phyloP scores from a whole-genome alignment of 2,329 filamentous ascomycete genomes.

The Trichoderma sp. region DNA sequence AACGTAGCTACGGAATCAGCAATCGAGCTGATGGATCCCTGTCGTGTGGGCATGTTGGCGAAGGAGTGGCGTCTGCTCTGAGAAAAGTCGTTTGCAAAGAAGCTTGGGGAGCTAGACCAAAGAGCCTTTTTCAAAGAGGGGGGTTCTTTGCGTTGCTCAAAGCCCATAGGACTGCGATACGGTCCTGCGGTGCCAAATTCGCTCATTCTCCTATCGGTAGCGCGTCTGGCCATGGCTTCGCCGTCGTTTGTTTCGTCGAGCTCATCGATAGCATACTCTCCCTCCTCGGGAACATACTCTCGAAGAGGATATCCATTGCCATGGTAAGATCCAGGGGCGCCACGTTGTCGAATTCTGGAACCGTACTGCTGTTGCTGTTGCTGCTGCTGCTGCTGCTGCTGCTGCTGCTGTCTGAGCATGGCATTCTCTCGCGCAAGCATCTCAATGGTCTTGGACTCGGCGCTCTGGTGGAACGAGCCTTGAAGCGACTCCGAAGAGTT shows the following conservation, averaged over 20 bases:
- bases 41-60: constrained; percentile 63
- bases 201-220: constrained; percentile 53
- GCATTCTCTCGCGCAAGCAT: constrained; percentile 61
- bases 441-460: constrained; percentile 62
- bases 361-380: constrained; percentile 48
- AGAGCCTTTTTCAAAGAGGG: constrained; percentile 58
- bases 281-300: constrained; percentile 60
- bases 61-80: constrained; percentile 80
- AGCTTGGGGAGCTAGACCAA: constrained; percentile 70
- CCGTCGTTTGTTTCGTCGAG: constrained; percentile 60
- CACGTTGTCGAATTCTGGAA: constrained; percentile 53
- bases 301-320: constrained; percentile 58
- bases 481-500: constrained; percentile 49
- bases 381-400: constrained; percentile 49
- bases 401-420: constrained; percentile 52
- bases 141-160: constrained; percentile 62
- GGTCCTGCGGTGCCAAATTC: constrained; percentile 48
- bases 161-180: constrained; percentile 47
- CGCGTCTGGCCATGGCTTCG: constrained; percentile 47
- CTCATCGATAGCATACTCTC: constrained; percentile 70
- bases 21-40: constrained; percentile 60
- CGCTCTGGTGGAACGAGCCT: constrained; percentile 51
- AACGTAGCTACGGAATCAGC: constrained; percentile 49
- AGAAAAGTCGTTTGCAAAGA: constrained; percentile 60
- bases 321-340: constrained; percentile 55